Evolutionary conservation across 2,329 filamentous ascomycete genomes (phyloP).

Genomic region (Periglandula ipomoeae): DNA sequence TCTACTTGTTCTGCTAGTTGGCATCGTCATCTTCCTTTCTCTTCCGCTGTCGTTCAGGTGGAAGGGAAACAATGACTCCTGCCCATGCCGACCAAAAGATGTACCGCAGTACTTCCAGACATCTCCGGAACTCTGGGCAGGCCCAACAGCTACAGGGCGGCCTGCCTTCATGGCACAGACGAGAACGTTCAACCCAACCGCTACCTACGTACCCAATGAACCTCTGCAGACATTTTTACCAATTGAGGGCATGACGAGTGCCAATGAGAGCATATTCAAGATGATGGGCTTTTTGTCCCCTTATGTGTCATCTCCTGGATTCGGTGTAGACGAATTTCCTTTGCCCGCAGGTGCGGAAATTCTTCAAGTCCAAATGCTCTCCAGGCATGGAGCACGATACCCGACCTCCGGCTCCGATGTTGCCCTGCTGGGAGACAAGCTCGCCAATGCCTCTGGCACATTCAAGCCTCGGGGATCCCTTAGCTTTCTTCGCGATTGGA

Average conservation of each 20-base stretch:
- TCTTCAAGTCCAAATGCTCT: slow-evolving; percentile 61
- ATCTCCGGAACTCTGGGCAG: slow-evolving; percentile 48
- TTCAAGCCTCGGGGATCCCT: slow-evolving; percentile 50
- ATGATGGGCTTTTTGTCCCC: slow-evolving; percentile 59
- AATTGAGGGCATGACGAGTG: slow-evolving; percentile 47
- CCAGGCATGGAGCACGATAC: slow-evolving; percentile 65
- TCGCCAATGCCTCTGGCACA: slow-evolving; percentile 43
- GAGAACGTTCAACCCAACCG: slow-evolving; percentile 55
- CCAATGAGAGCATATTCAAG: slow-evolving; percentile 59
- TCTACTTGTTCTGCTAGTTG: slow-evolving; percentile 27
- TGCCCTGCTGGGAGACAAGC: slow-evolving; percentile 43
- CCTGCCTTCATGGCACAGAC: slow-evolving; percentile 65
- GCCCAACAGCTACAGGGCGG: slow-evolving; percentile 60
- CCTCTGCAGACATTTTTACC: slow-evolving; percentile 64
- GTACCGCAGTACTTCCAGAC: slow-evolving; percentile 58
- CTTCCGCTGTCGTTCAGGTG: slow-evolving; percentile 22
- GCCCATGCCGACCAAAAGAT: slow-evolving; percentile 24
- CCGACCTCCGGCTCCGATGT: slow-evolving; percentile 54
- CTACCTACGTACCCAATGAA: slow-evolving; percentile 56
- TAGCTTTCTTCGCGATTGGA: slow-evolving; percentile 61
- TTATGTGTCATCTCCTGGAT: slow-evolving; percentile 63
- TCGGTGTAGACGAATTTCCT: slow-evolving; percentile 64
- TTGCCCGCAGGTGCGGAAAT: slow-evolving; percentile 59
- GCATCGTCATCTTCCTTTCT: slow-evolving; percentile 26
- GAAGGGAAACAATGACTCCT: slow-evolving; percentile 12